Percentiles rank a stretch among this genome's conserved stretches.
phyloP scores from a whole-genome alignment of 345 rosid species.

The Raphanus raphanistrum region DNA sequence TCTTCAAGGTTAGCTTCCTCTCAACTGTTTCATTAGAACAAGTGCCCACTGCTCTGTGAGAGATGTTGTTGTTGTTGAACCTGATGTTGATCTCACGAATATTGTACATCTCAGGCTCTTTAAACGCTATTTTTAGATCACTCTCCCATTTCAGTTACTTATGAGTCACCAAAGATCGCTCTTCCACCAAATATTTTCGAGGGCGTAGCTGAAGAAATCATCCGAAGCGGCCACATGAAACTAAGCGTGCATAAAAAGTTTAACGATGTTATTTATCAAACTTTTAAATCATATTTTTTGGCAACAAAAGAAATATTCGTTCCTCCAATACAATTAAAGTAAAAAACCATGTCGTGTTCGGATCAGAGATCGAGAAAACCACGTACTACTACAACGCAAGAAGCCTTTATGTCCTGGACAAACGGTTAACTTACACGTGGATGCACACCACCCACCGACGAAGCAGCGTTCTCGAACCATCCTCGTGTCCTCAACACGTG shows the following conservation, averaged over 20 bases:
- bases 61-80: not conserved
- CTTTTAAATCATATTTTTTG: not conserved
- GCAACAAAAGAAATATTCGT: not conserved
- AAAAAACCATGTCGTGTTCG: not conserved
- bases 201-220: too few species aligned
- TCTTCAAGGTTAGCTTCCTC: not conserved
- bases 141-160: not conserved
- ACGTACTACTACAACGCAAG: too few species aligned
- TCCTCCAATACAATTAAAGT: not conserved
- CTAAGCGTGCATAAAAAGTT: not conserved
- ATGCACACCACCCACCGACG: not conserved
- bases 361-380: too few species aligned
- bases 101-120: not conserved
- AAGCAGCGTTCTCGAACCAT: conserved; percentile 9
- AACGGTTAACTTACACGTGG: not conserved
- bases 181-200: too few species aligned
- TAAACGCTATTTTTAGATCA: not conserved
- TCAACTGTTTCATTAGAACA: not conserved
- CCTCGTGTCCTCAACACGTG: conserved; percentile 33
- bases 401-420: not conserved
- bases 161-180: not conserved
- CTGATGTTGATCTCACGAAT: not conserved
- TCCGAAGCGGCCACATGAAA: not conserved
- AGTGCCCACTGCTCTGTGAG: conserved; percentile 21
- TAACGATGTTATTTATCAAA: not conserved